Percentiles rank a stretch among this genome's conserved stretches.
Conservation (phyloP, 768 basidiomycete genomes). For the Boletus rubescentipes region DNA sequence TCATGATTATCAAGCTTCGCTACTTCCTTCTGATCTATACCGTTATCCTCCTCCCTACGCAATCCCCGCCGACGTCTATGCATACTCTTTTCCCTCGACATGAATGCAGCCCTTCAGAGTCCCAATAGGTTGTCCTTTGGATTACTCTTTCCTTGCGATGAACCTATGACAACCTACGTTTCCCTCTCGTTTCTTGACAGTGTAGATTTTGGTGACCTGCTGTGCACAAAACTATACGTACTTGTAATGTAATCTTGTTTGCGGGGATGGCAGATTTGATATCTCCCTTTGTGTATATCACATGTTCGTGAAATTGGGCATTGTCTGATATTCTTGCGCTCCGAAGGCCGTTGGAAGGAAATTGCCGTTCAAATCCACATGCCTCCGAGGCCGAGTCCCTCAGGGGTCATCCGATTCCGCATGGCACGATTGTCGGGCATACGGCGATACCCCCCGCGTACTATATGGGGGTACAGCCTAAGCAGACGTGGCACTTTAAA, state of each 20-base stretch:
- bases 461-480: too few relatives aligned
- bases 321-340: too few relatives aligned
- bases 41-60: not conserved
- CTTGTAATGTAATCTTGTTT: not conserved
- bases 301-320: not conserved
- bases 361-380: too few relatives aligned
- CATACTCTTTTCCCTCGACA: not conserved
- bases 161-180: slow-evolving; percentile 6
- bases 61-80: not conserved
- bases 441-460: too few relatives aligned
- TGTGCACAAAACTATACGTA: not conserved
- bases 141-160: not conserved
- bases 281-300: not conserved
- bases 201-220: not conserved
- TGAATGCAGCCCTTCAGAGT: not conserved
- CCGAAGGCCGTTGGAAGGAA: too few relatives aligned
- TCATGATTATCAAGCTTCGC: not conserved
- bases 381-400: too few relatives aligned
- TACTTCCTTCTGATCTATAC: not conserved
- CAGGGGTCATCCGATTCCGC: too few relatives aligned
- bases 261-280: not conserved
- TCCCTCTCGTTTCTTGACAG: not conserved
- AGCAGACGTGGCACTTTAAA: too few relatives aligned
- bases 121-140: not conserved
- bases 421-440: too few relatives aligned